phyloP scores from a whole-genome alignment of 2,329 filamentous ascomycete species.

The Phoma sp. region DNA sequence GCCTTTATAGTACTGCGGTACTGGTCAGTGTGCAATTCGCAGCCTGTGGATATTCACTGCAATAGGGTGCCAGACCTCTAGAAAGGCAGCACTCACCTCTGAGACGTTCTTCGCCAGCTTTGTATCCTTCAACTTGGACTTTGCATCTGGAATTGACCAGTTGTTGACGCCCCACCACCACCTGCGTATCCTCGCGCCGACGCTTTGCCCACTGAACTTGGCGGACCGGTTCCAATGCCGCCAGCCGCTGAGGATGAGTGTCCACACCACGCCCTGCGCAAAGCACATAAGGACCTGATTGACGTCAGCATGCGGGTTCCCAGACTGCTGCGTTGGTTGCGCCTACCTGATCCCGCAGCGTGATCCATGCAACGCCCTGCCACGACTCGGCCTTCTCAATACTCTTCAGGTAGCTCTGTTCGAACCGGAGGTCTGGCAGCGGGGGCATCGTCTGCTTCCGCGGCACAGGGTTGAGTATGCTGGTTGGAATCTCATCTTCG shows the following conservation, averaged over 20 bases:
- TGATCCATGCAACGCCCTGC: constrained; percentile 83
- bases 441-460: constrained; percentile 70
- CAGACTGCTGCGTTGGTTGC: neutral
- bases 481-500: constrained; percentile 73
- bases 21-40: constrained; percentile 19
- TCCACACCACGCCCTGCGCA: constrained; percentile 87
- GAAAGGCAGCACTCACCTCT: constrained; percentile 46
- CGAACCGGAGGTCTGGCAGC: constrained; percentile 84
- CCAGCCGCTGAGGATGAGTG: constrained; percentile 84
- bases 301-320: constrained; percentile 1
- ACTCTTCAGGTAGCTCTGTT: constrained; percentile 96
- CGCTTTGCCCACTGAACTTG: constrained; percentile 74
- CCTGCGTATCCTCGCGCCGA: constrained; percentile 78
- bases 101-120: constrained; percentile 43
- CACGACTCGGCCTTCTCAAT: constrained; percentile 80
- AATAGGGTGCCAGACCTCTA: constrained; percentile 34
- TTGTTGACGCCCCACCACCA: constrained; percentile 98
- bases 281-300: constrained; percentile 81
- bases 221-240: constrained; percentile 84
- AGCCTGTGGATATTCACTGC: neutral
- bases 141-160: constrained; percentile 62
- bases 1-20: constrained; percentile 33
- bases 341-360: constrained; percentile 82
- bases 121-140: constrained; percentile 32
- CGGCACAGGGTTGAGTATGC: constrained; percentile 63